phyloP scores from a whole-genome alignment of 2,329 filamentous ascomycete species.

The Trichoderma sp. region DNA sequence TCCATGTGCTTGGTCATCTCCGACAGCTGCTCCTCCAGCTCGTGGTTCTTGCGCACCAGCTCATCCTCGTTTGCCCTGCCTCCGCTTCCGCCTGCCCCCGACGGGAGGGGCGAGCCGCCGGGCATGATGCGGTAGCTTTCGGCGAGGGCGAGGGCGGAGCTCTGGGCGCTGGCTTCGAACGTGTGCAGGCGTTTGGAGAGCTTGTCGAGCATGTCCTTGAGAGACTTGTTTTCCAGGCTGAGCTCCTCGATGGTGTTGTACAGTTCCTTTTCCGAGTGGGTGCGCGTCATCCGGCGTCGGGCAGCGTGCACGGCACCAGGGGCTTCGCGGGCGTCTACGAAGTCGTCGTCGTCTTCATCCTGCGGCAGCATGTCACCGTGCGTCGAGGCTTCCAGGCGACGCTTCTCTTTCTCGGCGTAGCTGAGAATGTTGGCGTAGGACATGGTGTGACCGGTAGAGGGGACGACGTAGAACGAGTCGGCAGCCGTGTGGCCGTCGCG shows the following conservation, averaged over 20 bases:
- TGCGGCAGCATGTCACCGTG: constrained; percentile 49
- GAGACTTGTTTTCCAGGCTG: constrained; percentile 80
- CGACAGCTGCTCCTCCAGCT: constrained; percentile 69
- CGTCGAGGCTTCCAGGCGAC: constrained; percentile 57
- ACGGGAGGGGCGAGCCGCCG: constrained; percentile 55
- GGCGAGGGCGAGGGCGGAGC: constrained; percentile 79
- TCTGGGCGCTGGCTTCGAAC: constrained; percentile 91
- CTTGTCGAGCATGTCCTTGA: constrained; percentile 84
- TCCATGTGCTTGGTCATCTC: constrained; percentile 63
- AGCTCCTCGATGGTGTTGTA: constrained; percentile 83
- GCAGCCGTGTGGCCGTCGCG: constrained; percentile 66
- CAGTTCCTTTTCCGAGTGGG: constrained; percentile 48
- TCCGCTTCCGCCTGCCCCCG: not conserved
- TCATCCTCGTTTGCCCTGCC: constrained; percentile 38
- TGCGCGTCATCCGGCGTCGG: constrained; percentile 47
- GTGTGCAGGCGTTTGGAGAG: constrained; percentile 85
- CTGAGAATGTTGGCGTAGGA: constrained; percentile 89
- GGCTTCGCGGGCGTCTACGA: constrained; percentile 82
- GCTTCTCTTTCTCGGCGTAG: constrained; percentile 67
- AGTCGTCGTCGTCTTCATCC: constrained; percentile 75
- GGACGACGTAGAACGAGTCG: constrained; percentile 93
- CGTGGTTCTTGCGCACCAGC: constrained; percentile 55
- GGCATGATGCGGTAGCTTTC: constrained; percentile 73
- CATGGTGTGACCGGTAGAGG: constrained; percentile 84
- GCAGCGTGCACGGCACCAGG: constrained; percentile 48